Base-by-base conservation (phyloP, 2,329 filamentous ascomycete species). In the Bipolaris oryzae region DNA sequence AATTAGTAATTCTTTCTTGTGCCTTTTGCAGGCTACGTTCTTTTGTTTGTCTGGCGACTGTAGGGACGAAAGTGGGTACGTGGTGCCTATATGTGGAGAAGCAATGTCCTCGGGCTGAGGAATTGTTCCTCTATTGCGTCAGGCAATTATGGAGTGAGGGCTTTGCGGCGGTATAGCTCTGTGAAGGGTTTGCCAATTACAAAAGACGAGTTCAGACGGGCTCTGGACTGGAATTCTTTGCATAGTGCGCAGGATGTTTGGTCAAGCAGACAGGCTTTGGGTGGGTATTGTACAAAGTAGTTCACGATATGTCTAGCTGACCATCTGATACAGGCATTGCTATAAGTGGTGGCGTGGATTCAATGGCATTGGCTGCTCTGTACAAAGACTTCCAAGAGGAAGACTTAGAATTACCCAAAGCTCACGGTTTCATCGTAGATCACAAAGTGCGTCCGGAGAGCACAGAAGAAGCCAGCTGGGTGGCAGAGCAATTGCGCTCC, bases 301-400 rank as follows among this genome's bases (percentile, higher is more conserved):
- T 11, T 37, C 18, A 7, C 47, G 23, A 16, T 7, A 55, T 47
- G 20, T 15, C 28, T 34, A 18, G 48, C 52, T 67, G 38, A 64
- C 25, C 23, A 5, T 34, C 33, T 6, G 2, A 15, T n/a, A 34
- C 43, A 79, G 79, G 84, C 51, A 79, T 98, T 57, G 95, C 93
- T 15, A 81, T 98, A 59, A 97, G 93, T 71, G 95, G 95, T 21
- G 95, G 95, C 7, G 90, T 95, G 37, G 95, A 99, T 76, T 98
- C 94, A n/a, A 99, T 98, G 93, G 94, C 94, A 25, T 81, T 99
- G 58, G 92, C 92, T 53, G 87, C 82, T 58, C 83, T 98, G 34
- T 91, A 90, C 72, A 76, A 79, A 43, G 63, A 66, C 44, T 63
- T 58, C 45, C 51, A 50, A 42, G 50, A 35, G 63, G 42, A 35